Evolutionary conservation across 768 basidiomycete species (phyloP).

Genomic region (Hygrocybe coccinea): DNA sequence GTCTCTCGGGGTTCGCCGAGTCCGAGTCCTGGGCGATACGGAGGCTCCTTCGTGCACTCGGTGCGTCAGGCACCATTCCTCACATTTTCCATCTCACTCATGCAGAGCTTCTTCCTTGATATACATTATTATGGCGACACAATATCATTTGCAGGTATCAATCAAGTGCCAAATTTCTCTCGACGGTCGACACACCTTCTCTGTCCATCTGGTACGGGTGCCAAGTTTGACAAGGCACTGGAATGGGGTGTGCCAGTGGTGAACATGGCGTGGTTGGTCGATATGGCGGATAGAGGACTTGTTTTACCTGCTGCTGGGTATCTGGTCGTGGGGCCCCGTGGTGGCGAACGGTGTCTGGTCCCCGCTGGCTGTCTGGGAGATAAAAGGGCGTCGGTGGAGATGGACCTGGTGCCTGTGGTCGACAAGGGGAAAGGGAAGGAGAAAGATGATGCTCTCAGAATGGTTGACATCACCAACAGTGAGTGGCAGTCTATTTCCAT

Average conservation of each 20-base stretch:
- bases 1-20: constrained; percentile 72
- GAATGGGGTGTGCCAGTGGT: constrained; percentile 81
- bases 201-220: constrained; percentile 64
- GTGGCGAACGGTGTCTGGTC: constrained; percentile 4
- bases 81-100: not conserved
- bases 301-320: constrained; percentile 38
- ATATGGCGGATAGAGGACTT: constrained; percentile 49
- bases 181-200: constrained; percentile 74
- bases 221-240: constrained; percentile 71
- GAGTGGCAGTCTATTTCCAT: constrained; percentile 5
- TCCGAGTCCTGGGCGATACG: constrained; percentile 63
- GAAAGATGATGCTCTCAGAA: constrained; percentile 17
- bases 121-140: too few species aligned
- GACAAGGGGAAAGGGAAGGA: constrained; percentile 19
- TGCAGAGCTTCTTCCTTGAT: too few species aligned
- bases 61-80: constrained; percentile 31
- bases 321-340: constrained; percentile 22
- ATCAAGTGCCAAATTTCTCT: constrained; percentile 53
- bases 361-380: constrained; percentile 4
- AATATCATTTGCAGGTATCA: constrained; percentile 50
- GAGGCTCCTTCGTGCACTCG: constrained; percentile 63
- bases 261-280: constrained; percentile 61
- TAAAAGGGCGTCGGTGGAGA: not conserved
- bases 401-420: not conserved
- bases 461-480: constrained; percentile 49